Evolutionary conservation across 495 filamentous ascomycete species (phyloP).

Genomic region (Penicillium daleae): DNA sequence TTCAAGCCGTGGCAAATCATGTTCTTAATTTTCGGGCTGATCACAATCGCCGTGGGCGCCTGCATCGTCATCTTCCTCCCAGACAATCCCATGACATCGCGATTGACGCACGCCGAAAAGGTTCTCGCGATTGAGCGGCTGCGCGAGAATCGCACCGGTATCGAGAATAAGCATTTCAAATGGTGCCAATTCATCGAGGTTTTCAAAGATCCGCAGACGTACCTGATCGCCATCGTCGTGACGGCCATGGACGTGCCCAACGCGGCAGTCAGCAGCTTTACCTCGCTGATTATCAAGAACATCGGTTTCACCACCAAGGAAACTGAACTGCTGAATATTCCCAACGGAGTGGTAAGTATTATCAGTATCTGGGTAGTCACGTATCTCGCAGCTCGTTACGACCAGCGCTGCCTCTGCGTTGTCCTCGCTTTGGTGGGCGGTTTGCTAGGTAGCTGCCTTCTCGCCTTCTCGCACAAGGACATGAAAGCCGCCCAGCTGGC

Average conservation of each 20-base stretch:
- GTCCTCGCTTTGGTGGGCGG: conserved; percentile 39
- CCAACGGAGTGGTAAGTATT: conserved; percentile 62
- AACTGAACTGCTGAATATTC: conserved; percentile 65
- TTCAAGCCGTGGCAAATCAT: conserved; percentile 47
- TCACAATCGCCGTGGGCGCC: conserved; percentile 40
- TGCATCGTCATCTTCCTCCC: conserved; percentile 48
- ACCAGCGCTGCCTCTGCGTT: conserved; percentile 56
- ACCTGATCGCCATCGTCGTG: conserved; percentile 37
- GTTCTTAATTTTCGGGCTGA: conserved; percentile 44
- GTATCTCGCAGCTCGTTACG: conserved; percentile 40
- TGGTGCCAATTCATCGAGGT: conserved; percentile 48
- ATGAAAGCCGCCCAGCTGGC: conserved; percentile 39
- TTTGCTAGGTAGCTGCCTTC: conserved; percentile 59
- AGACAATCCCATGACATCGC: conserved; percentile 53
- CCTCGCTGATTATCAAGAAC: conserved; percentile 52
- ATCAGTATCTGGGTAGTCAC: conserved; percentile 56
- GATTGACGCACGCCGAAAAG: conserved; percentile 48
- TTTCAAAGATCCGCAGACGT: conserved; percentile 38
- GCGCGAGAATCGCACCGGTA: conserved; percentile 56
- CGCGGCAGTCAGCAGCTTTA: conserved; percentile 36
- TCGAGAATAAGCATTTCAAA: conserved; percentile 60
- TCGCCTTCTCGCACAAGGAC: conserved; percentile 56
- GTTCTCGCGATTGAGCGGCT: conserved; percentile 58
- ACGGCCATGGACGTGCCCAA: conserved; percentile 33
- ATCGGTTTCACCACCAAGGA: conserved; percentile 60